These are phyloP conservation scores for Echinochloa phyllopogon DNA, from an alignment of 176 grass and related monocot species.

Conservation along the genomic window DNA sequence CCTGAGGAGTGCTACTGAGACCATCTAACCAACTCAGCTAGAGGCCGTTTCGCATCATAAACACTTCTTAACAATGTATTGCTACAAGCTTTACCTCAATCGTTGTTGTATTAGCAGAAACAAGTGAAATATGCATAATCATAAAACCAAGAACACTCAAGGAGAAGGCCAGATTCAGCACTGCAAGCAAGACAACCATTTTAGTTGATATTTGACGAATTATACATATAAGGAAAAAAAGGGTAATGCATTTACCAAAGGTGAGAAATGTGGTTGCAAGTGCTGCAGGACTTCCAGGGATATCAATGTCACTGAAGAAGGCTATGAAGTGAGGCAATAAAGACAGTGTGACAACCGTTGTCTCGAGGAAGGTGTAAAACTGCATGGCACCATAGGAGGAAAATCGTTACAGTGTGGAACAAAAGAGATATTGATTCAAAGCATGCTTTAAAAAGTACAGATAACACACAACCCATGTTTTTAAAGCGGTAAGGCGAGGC, in stretches of 20 bases:
- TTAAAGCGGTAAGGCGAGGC: too few species aligned
- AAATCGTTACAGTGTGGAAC: conserved; percentile 3
- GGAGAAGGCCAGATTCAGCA: conserved; percentile 78
- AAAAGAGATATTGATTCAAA: not conserved
- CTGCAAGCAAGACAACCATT: conserved; percentile 49
- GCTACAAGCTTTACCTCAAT: conserved; percentile 66
- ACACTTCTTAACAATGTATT: too few species aligned
- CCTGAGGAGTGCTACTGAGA: too few species aligned
- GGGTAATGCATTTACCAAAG: conserved; percentile 68
- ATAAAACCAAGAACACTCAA: conserved; percentile 93
- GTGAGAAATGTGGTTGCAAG: conserved; percentile 95
- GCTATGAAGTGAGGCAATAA: conserved; percentile 92
- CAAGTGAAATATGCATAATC: conserved; percentile 94
- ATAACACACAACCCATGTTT: conserved; percentile 12
- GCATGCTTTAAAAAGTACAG: not conserved
- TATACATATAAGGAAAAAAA: conserved; percentile 6
- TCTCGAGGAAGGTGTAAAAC: conserved; percentile 99
- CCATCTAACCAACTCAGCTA: too few species aligned
- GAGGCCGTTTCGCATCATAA: too few species aligned
- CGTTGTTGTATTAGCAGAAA: conserved; percentile 83
- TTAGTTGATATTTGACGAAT: conserved; percentile 16
- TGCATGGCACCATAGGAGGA: conserved; percentile 47
- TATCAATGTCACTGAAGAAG: conserved; percentile 89
- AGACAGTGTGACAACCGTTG: conserved; percentile 78
- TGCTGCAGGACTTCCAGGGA: conserved; percentile 84